A percentile compares a stretch with the other conserved stretches of the same genome.
Evolutionary conservation across 2,329 filamentous ascomycete genomes (phyloP).

Genomic region (Aspergillus puulaauensis): DNA sequence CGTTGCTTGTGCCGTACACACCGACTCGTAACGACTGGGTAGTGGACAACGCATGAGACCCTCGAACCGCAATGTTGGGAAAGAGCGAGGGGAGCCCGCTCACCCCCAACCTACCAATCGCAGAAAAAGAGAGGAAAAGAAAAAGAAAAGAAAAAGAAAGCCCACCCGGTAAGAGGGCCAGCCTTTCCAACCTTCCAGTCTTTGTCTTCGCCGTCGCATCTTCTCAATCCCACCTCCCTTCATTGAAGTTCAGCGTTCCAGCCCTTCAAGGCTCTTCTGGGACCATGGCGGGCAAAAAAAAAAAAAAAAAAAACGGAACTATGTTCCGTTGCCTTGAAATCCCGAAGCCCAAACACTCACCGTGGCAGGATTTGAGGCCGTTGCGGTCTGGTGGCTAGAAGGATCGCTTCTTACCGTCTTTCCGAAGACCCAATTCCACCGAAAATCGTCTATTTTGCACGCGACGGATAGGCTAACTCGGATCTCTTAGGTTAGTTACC

Average conservation of each 20-base stretch:
- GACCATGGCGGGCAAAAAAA: not conserved
- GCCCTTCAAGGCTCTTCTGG: not conserved
- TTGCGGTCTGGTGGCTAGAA: not conserved
- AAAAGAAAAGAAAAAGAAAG: too few relatives aligned
- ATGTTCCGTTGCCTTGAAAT: not conserved
- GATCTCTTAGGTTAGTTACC: not conserved
- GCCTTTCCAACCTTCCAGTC: not conserved
- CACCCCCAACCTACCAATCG: not conserved
- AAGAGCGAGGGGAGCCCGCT: not conserved
- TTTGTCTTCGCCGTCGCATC: not conserved
- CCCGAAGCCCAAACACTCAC: not conserved
- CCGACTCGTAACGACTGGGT: not conserved
- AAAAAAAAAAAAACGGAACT: not conserved
- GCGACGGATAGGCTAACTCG: not conserved
- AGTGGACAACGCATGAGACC: conserved; percentile 3
- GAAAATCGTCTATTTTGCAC: not conserved
- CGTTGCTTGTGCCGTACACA: not conserved
- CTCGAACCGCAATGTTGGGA: conserved; percentile 8
- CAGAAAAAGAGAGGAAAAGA: not conserved
- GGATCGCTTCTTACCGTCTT: not conserved
- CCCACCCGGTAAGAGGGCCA: not conserved
- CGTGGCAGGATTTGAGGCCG: not conserved
- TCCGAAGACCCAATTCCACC: not conserved
- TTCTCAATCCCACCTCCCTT: not conserved
- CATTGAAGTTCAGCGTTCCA: not conserved